These are phyloP conservation scores for Thalassiosira hispida DNA, from an alignment of 352 stramenopile genomes.

Conservation along the genomic window DNA sequence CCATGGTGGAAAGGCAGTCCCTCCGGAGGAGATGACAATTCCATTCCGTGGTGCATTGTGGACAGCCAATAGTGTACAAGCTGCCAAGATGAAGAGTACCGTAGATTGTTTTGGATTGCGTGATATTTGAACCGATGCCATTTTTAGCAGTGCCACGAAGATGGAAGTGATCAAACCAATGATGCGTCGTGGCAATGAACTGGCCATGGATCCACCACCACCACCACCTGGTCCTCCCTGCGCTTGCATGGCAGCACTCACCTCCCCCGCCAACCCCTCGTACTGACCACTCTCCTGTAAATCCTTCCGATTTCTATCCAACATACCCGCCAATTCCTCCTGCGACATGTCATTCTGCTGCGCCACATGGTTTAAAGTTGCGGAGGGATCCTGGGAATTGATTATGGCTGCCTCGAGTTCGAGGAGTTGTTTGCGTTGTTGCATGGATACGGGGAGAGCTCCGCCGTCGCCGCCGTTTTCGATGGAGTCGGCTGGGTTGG, in stretches of 20 bases:
- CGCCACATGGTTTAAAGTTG: slow-evolving; percentile 67
- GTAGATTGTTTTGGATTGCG: slow-evolving; percentile 62
- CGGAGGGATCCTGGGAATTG: slow-evolving; percentile 67
- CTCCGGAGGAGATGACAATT: slow-evolving; percentile 56
- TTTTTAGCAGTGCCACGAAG: slow-evolving; percentile 41
- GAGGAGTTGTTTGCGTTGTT: slow-evolving; percentile 71
- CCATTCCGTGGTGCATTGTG: slow-evolving; percentile 69
- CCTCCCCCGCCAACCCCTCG: slow-evolving; percentile 34
- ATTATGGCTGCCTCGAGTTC: slow-evolving; percentile 71
- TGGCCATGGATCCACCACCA: slow-evolving; percentile 21
- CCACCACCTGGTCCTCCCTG: slow-evolving; percentile 28
- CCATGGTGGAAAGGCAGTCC: slow-evolving; percentile 32
- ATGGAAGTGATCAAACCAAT: slow-evolving; percentile 49
- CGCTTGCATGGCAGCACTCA: slow-evolving; percentile 14
- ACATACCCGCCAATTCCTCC: slow-evolving; percentile 66
- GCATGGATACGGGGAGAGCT: slow-evolving; percentile 55
- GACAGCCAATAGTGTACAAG: slow-evolving; percentile 46
- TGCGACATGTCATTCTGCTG: slow-evolving; percentile 66
- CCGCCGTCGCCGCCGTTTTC: slow-evolving; percentile 45
- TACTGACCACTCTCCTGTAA: slow-evolving; percentile 50
- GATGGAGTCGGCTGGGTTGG: slow-evolving; percentile 59
- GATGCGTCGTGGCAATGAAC: slow-evolving; percentile 39
- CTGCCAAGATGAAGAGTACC: slow-evolving; percentile 23
- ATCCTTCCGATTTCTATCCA: slow-evolving; percentile 73
- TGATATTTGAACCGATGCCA: slow-evolving; percentile 41